These are phyloP conservation scores for Saitozyma podzolica DNA, from an alignment of 768 basidiomycete genomes.

Conservation along the genomic window DNA sequence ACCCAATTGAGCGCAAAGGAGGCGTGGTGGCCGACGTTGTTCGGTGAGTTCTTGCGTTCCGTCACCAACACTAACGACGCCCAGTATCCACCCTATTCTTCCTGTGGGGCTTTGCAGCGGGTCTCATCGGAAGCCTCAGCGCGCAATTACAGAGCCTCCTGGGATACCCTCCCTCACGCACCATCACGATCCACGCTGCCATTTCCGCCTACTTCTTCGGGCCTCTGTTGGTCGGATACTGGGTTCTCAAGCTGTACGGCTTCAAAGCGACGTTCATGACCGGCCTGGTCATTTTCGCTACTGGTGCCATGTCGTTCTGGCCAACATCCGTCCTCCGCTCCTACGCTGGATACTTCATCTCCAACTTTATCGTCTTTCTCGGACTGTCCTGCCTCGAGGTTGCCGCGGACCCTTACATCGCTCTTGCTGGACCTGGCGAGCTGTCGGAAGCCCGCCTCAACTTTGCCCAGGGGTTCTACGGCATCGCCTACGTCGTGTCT, in stretches of 20 bases:
- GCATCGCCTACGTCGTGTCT: slow-evolving; percentile 32
- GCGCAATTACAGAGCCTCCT: slow-evolving; percentile 35
- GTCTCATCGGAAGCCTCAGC: slow-evolving; percentile 46
- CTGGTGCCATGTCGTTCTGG: slow-evolving; percentile 51
- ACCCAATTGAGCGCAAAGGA: slow-evolving; percentile 36
- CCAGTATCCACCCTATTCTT: slow-evolving; percentile 45
- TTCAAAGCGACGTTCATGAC: slow-evolving; percentile 50
- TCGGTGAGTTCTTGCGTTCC: slow-evolving; percentile 26
- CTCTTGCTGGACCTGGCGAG: slow-evolving; percentile 45
- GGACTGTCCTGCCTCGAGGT: slow-evolving; percentile 45
- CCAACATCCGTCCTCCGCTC: slow-evolving; percentile 40
- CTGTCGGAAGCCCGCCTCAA: slow-evolving; percentile 41
- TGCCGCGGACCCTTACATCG: slow-evolving; percentile 49
- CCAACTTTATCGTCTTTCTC: slow-evolving; percentile 43
- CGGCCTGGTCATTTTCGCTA: slow-evolving; percentile 43
- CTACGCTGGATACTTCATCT: slow-evolving; percentile 46
- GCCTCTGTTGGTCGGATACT: slow-evolving; percentile 40
- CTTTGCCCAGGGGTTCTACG: slow-evolving; percentile 50
- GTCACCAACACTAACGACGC: neutral
- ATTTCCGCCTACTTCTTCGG: slow-evolving; percentile 43
- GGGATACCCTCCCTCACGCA: slow-evolving; percentile 25
- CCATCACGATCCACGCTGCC: slow-evolving; percentile 38
- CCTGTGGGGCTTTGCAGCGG: slow-evolving; percentile 50
- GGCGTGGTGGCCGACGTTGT: slow-evolving; percentile 43
- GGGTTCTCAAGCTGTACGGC: slow-evolving; percentile 31